Conservation (phyloP, 169 alveolate genomes). For the Babesia caballi region DNA sequence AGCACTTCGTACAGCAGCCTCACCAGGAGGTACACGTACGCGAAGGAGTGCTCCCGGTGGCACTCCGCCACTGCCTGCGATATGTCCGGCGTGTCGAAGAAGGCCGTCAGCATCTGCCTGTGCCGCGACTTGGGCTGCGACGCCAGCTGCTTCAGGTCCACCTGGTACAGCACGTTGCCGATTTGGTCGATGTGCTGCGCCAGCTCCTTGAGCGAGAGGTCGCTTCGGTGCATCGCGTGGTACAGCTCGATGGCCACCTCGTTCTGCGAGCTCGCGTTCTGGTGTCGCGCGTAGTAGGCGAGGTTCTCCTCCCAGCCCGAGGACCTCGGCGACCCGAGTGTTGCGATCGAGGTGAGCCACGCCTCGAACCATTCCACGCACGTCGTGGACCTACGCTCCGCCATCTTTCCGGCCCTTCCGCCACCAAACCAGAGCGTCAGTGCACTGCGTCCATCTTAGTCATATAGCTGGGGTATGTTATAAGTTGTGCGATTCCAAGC, state of each 20-base stretch:
- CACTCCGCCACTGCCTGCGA: conserved; percentile 47
- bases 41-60: conserved; percentile 43
- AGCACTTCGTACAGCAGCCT: conserved; percentile 56
- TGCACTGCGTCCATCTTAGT: too few species aligned
- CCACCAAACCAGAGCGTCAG: too few species aligned
- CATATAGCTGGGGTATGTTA: too few species aligned
- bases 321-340: background rate
- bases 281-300: background rate
- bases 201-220: conserved; percentile 52
- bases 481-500: too few species aligned
- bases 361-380: conserved; percentile 8
- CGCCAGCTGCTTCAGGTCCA: conserved; percentile 40
- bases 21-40: conserved; percentile 55
- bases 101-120: conserved; percentile 42
- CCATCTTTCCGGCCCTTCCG: background rate
- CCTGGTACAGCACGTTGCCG: conserved; percentile 43
- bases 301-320: conserved; percentile 1
- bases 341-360: background rate
- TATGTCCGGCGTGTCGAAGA: conserved; percentile 39
- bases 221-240: conserved; percentile 41
- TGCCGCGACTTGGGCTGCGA: conserved; percentile 51
- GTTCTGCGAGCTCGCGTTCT: conserved; percentile 3
- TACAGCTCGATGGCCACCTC: conserved; percentile 59
- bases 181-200: conserved; percentile 34
- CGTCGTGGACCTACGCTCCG: background rate